Evolutionary conservation across 2,329 filamentous ascomycete genomes (phyloP).

Genomic region (Phaeosphaeria sp.): DNA sequence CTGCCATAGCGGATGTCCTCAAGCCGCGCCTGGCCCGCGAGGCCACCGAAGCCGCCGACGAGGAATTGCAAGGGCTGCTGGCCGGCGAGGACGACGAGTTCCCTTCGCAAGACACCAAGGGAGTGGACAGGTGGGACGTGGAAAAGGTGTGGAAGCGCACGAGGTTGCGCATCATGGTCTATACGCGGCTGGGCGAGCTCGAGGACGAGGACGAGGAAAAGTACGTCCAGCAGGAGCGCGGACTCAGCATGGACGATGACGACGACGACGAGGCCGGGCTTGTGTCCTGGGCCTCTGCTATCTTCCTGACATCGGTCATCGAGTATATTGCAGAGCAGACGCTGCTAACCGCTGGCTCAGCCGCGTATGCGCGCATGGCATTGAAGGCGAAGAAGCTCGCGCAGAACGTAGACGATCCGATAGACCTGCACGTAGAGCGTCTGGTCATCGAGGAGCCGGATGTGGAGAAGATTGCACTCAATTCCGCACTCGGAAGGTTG

Average conservation of each 20-base stretch:
- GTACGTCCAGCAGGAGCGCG: slow-evolving; percentile 77
- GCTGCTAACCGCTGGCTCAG: slow-evolving; percentile 84
- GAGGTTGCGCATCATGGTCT: slow-evolving; percentile 94
- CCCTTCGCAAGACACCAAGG: slow-evolving; percentile 31
- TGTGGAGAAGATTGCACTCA: slow-evolving; percentile 90
- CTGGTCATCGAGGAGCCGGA: slow-evolving; percentile 89
- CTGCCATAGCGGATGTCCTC: slow-evolving; percentile 84
- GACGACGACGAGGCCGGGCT: slow-evolving; percentile 50
- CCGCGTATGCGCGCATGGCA: slow-evolving; percentile 71
- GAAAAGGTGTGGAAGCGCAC: slow-evolving; percentile 94
- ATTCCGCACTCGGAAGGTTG: slow-evolving; percentile 83
- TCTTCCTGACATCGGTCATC: slow-evolving; percentile 93
- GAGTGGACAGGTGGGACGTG: slow-evolving; percentile 77
- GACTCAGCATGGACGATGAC: slow-evolving; percentile 62
- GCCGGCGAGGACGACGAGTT: slow-evolving; percentile 70
- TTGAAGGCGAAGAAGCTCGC: slow-evolving; percentile 49
- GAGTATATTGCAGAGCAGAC: slow-evolving; percentile 94
- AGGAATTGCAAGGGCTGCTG: slow-evolving; percentile 87
- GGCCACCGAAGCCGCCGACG: slow-evolving; percentile 81
- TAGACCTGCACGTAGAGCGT: slow-evolving; percentile 66
- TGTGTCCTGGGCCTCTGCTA: slow-evolving; percentile 90
- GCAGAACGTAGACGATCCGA: slow-evolving; percentile 52
- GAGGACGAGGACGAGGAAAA: slow-evolving; percentile 97
- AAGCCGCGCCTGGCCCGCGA: slow-evolving; percentile 89
- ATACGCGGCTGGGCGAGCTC: slow-evolving; percentile 93